Conservation (phyloP, 2,329 filamentous ascomycete genomes). For the Juglanconis juglandina region DNA sequence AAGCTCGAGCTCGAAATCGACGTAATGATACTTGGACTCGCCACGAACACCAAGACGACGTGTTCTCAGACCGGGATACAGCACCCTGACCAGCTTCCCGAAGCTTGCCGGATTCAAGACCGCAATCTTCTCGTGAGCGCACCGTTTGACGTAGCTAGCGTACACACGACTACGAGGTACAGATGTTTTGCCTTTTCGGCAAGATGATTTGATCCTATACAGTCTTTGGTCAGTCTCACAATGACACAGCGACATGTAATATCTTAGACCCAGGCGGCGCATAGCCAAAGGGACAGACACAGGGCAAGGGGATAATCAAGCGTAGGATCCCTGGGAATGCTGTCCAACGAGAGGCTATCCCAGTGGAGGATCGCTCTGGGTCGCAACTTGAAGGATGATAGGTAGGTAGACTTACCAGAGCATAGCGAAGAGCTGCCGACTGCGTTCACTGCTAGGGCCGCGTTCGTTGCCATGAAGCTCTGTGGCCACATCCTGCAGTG, state of each 20-base stretch:
- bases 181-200: conserved; percentile 73
- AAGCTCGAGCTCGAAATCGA: conserved; percentile 54
- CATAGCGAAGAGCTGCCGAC: conserved; percentile 85
- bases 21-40: conserved; percentile 98
- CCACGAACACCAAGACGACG: conserved; percentile 86
- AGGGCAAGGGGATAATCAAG: not conserved
- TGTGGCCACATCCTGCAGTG: conserved; percentile 66
- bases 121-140: conserved; percentile 88
- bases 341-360: not conserved
- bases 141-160: conserved; percentile 89
- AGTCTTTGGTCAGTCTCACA: conserved; percentile 8
- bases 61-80: conserved; percentile 93
- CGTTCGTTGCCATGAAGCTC: conserved; percentile 77
- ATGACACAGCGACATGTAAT: not conserved
- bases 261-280: no score
- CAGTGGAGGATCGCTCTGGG: not conserved
- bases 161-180: conserved; percentile 92
- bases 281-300: no score
- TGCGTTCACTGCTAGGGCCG: conserved; percentile 76
- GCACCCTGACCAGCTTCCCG: conserved; percentile 91
- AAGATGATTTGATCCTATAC: conserved; percentile 68
- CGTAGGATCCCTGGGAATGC: not conserved
- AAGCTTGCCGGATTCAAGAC: conserved; percentile 96
- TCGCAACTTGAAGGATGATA: no score
- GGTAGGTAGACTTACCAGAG: conserved; percentile 63